phyloP scores from a whole-genome alignment of 73 alveolate species.

The Paramecium bursaria region DNA sequence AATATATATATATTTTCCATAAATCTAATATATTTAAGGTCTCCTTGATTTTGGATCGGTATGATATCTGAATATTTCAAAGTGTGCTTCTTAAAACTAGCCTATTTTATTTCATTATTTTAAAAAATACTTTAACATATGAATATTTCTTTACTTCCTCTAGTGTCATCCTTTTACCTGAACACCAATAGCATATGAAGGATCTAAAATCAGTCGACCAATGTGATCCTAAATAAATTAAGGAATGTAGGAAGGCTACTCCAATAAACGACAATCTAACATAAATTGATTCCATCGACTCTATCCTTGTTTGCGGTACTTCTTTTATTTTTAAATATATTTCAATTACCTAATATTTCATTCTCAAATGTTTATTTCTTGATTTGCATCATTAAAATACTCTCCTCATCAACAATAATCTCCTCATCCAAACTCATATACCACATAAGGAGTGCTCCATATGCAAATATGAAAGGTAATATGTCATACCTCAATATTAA shows the following conservation, averaged over 20 bases:
- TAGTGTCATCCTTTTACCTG: constrained; percentile 41
- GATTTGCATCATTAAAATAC: constrained; percentile 9
- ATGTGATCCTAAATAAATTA: constrained; percentile 50
- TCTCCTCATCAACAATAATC: not conserved
- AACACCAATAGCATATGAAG: constrained; percentile 50
- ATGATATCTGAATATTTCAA: constrained; percentile 16
- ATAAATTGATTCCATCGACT: constrained; percentile 23
- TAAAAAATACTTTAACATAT: not conserved
- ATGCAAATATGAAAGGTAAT: constrained; percentile 38
- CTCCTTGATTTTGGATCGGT: not conserved
- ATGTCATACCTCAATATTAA: constrained; percentile 40
- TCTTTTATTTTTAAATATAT: not conserved
- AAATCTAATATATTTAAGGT: constrained; percentile 10
- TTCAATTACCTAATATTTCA: not conserved
- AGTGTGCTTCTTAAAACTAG: constrained; percentile 24
- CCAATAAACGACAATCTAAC: constrained; percentile 42
- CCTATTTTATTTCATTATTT: constrained; percentile 22
- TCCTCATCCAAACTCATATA: constrained; percentile 56
- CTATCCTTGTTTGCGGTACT: constrained; percentile 8
- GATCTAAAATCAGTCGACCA: constrained; percentile 65
- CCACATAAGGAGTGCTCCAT: constrained; percentile 23
- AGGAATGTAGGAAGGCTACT: constrained; percentile 52
- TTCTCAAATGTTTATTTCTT: constrained; percentile 25
- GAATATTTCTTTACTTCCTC: not conserved
- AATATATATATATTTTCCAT: constrained; percentile 64